Evolutionary conservation across 306 rosid genomes (phyloP), one percentile per base, ranked within the genome.

Genomic region (Castanea sativa): DNA sequence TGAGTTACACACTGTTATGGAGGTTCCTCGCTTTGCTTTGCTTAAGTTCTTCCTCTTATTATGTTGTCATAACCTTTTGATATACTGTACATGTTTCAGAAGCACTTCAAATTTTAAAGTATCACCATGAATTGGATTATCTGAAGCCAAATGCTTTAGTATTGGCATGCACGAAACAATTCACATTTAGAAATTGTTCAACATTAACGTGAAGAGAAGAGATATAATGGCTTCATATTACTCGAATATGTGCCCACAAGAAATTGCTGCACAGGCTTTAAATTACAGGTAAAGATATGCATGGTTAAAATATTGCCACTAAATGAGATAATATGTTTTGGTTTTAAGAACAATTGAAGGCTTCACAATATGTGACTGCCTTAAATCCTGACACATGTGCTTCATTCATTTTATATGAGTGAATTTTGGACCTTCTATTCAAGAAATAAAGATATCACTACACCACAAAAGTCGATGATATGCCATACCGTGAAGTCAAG

Each of bases 1-100:
- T 67, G 38, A 79, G 84, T 79, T 82, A 65, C 81, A 43, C 49
- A 52, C 35, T 73, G 69, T 61, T 35, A 69, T 83, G 81, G 51
- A 38, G n/a, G 43, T 68, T 61, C 58, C 68, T 63, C 82, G 57
- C 23, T 83, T 74, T 78, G 38, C 64, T 60, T 76, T 76, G 75
- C 82, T 9, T 73, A 55, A 18, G 71, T 70, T 55, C 43, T 41
- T 65, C 13, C 11, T 7, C 19, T 14, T 2, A 30, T 65, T 4
- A 14, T 13, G 7, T 12, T 27, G 18, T 61, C 23, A 21, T 49
- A 12, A 6, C 27, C 14, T 61, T 27, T 27, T 61, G 33, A 60
- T 13, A 41, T 41, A 41, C 45, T 9, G 15, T 61, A 9, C 69
- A 9, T 20, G 38, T 61, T 61, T 61, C 5, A 25, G 18, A 61